Base-by-base conservation (phyloP, 1,139 yeast species). In the Scheffersomyces illinoinensis region DNA sequence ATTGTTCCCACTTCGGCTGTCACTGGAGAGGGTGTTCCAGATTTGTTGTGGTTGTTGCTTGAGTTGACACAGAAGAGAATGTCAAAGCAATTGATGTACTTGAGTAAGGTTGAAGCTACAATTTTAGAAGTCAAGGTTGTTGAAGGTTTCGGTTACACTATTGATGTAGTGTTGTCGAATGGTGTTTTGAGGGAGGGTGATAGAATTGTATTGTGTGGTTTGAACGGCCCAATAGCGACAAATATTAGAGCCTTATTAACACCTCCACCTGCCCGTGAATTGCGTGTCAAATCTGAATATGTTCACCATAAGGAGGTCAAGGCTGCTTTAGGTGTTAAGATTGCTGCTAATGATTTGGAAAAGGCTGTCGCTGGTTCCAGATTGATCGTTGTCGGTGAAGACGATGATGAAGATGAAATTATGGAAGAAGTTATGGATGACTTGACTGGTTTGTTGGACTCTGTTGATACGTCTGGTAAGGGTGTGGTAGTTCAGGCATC, bases 391-490 rank as follows among this genome's bases (percentile, higher is more conserved):
- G 98, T 93, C 65, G 97, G 97, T 52, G 97, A 95, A 66, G 98
- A 92, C 63, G 99, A 96, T 67, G 98, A 95, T 69, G 99, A 95
- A 78, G 99, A 96, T 60, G 98, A 95, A 60, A 73, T 95, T 68
- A 91, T 91, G 96, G 99, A 95, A 74, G 98, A 95, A 66, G 98
- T 95, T 61, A 96, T 96, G 99, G 98, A 95, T 70, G 99, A 95
- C 76, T 84, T 95, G 74, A 93, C 98, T 51, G 98, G 97, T 54
- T 83, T 95, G 68, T 83, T 95, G 69, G 98, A 93, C 75, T 91
- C 97, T 61, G 98, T 95, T 62, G 99, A 96, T 76, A 88, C 90
- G 64, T 85, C 93, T 54, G 99, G 99, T 69, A 87, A 85, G 71
- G 99, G 99, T 85, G 99, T 96, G 58, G 93, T 93, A 68, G 99